Base-by-base conservation (phyloP, 176 grass and related monocot species). In the Dendrocalamus sinicus region DNA sequence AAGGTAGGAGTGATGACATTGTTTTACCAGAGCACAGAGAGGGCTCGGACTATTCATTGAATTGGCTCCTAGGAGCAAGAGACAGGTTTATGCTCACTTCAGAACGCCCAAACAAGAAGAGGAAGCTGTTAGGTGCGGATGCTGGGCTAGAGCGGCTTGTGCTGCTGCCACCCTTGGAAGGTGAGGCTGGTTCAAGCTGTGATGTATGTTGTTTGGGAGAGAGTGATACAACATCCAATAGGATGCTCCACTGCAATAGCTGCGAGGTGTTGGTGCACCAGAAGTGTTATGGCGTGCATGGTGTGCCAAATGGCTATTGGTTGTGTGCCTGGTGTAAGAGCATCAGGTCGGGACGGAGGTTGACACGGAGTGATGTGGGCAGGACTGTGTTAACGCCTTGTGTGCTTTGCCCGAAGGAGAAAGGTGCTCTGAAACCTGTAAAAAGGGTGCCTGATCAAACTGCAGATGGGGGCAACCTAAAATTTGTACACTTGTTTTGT, bases 231-330 rank as follows among this genome's bases (percentile, higher is more conserved):
- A 15, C 81, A 45, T 88, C 84, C n/a, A 96, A 99, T 77, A 94
- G 59, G 76, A 86, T 99, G 81, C 91, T 99, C 62, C 85, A 75
- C 32, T 99, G 96, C 58, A 67, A 90, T 69, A 73, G 74, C 59
- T 99, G 96, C 66, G 70, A 91, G 85, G 87, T 91, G 32, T 91
- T 58, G 9, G 93, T 96, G 81, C 96, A 99, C 87, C 96, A 94
- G 79, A 99, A 94, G 82, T 99, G 96, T 91, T 99, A 99, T n/a
- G 96, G 96, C 16, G 88, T 99, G 91, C 90, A 84, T 91, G 84
- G 71, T 22, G 62, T 89, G 43, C 90, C 88, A 7, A 86, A 89
- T 22, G 78, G 89, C 35, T 64, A 46, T 50, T 99, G 93, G 96
- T 85, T 84, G 32, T 99, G 96, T 79, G 11, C 83, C 83, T 86